These are phyloP conservation scores for Skeletonema marinoi DNA, from an alignment of 108 stramenopile species.

Conservation along the genomic window DNA sequence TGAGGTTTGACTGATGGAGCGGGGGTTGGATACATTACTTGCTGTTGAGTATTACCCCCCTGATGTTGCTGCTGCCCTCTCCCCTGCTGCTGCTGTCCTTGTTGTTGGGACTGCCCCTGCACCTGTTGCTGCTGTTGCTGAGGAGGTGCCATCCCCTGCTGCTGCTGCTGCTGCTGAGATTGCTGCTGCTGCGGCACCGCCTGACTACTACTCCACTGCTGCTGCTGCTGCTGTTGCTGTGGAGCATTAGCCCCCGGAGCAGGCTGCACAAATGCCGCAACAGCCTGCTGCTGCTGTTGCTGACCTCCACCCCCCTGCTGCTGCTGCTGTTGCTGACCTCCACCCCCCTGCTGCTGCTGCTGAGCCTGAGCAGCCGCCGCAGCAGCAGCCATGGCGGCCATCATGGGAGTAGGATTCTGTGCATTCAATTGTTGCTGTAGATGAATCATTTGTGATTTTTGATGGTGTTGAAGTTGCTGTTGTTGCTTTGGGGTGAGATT, in stretches of 20 bases:
- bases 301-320: background rate
- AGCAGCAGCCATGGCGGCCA: background rate
- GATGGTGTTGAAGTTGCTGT: background rate
- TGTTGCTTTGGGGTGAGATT: background rate
- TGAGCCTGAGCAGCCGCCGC: background rate
- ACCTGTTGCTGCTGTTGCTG: background rate
- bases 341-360: too few species aligned
- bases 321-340: too few species aligned
- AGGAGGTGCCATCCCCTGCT: background rate
- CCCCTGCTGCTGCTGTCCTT: too few species aligned
- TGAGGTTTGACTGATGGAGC: background rate
- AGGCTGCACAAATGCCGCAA: too few species aligned
- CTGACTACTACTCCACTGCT: background rate
- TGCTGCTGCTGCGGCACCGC: background rate
- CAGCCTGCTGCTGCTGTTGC: background rate
- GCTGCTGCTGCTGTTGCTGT: background rate
- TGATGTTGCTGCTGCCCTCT: too few species aligned
- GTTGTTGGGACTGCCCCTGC: background rate
- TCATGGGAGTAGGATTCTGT: background rate
- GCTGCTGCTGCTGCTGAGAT: background rate
- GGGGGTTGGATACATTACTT: background rate
- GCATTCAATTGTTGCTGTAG: background rate
- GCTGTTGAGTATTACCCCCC: background rate
- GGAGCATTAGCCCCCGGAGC: too few species aligned
- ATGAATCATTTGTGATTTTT: background rate